Base-by-base conservation (phyloP, 495 filamentous ascomycete species). In the Amphirosellinia nigrospora region DNA sequence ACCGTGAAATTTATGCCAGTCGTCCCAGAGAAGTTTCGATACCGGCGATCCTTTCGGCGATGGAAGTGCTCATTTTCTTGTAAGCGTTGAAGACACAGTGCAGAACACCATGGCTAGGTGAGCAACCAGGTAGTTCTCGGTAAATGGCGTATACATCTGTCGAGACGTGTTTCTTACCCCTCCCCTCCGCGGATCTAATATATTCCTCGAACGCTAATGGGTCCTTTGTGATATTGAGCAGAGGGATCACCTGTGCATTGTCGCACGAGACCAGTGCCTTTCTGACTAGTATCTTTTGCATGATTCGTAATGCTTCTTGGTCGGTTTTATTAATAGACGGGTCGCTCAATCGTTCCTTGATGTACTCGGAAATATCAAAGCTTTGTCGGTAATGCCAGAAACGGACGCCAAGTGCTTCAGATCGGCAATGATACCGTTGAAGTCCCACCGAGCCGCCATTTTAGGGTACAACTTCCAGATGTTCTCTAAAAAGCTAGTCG, bases 21-120 rank as follows among this genome's bases (percentile, higher is more conserved):
- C 89, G 39, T 83, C 77, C 64, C 86, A 78, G n/a, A 91, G 69
- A 64, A 81, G 71, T 60, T 60, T 86, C 80, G 68, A 90, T 80
- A 4, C 83, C 86, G 7, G 71, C 72, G 30, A 75, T 73, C 53
- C 78, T 82, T 43, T 60, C 41, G 15, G 70, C 66, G n/a, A 69
- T 9, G 3, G 74, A 61, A 21, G 28, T 43, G 19, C 9, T 83
- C 72, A 66, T 77, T 38, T 19, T 73, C 68, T 64, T 81, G 79
- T 66, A 84, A 79, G 67, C 76, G n/a, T 81, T 71, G 66, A 88
- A 80, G 10, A 84, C 73, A 21, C 71, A 68, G 38, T 83, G 74
- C 8, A 89, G 74, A 38, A 82, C 64, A 4, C 34, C 52, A 19
- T 73, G 67, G 45, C 73, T 75, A 13, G 79, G 77, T 28, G 71